Conservation (phyloP, 805 yeast species). For the Huiozyma naganishii region DNA sequence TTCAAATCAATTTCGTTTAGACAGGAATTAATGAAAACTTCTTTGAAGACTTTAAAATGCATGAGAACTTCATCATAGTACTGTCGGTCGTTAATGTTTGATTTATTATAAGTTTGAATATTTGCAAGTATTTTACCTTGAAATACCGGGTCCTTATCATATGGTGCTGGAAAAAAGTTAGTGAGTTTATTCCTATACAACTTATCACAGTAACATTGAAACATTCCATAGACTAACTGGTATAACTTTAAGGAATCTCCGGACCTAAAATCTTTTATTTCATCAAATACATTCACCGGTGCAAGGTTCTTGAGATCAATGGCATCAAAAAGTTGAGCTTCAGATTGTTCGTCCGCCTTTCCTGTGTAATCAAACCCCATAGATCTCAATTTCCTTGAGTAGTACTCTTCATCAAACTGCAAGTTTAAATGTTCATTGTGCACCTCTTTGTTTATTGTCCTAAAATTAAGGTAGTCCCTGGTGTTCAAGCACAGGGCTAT, state of each 20-base stretch:
- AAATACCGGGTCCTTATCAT: conserved; percentile 17
- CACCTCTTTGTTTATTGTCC: conserved; percentile 13
- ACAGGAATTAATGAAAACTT: conserved; percentile 62
- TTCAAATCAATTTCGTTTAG: conserved; percentile 56
- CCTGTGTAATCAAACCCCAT: conserved; percentile 12
- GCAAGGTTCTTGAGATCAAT: background rate
- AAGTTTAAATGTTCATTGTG: conserved; percentile 11
- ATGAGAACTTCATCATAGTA: conserved; percentile 12
- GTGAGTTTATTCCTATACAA: conserved; percentile 13
- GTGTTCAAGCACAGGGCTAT: conserved; percentile 17
- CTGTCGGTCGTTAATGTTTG: conserved; percentile 12
- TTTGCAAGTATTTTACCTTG: conserved; percentile 19
- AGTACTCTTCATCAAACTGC: conserved; percentile 10
- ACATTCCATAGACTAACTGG: conserved; percentile 9
- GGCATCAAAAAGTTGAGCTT: conserved; percentile 1
- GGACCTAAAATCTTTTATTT: conserved; percentile 8
- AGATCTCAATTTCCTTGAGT: conserved; percentile 11
- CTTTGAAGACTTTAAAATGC: conserved; percentile 27
- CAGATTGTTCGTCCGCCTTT: conserved; percentile 1
- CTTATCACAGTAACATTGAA: conserved; percentile 16
- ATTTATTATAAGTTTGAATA: conserved; percentile 13
- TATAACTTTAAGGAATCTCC: conserved; percentile 10
- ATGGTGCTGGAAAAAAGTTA: conserved; percentile 17
- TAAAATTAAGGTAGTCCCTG: conserved; percentile 19
- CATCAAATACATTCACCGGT: conserved; percentile 14